Evolutionary conservation across 1,284 basidiomycete species (phyloP), one percentile per base, ranked within the genome.

Genomic region (Cystobasidium slooffiae): DNA sequence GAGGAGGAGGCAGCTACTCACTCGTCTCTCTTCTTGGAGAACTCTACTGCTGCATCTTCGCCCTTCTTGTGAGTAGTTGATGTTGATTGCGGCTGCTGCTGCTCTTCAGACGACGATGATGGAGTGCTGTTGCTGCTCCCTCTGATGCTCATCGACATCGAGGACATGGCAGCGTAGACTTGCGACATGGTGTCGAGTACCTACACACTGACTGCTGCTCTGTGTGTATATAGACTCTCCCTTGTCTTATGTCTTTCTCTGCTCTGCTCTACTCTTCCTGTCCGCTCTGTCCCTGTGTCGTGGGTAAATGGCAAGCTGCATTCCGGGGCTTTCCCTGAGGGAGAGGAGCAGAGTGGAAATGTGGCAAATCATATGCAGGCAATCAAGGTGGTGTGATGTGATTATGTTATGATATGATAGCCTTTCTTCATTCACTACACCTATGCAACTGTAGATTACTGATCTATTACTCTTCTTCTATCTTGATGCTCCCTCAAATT

Each of bases 11-110:
- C 37, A 22, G n/a, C n/a, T 22, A 77, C 79, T 68, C 56, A 80
- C 79, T 68, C 67, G 53, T 79, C 78, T 47, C 78, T 67, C 68
- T 80, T 80, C 41, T 75, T 73, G 9, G 66, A 77, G 56, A 76
- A 80, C 10, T 52, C 74, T n/a, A 72, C 61, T 44, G 74, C 74
- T 41, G 68, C 62, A 41, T 64, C 75, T 43, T 72, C 75, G 44
- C 46, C 24, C 43, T 55, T 73, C 51, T 39, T 70, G 39, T 10
- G 53, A 58, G 8, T 18, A 24, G 1, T 39, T 63, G 70, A 52
- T 59, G 70, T 41, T 65, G 41, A 31, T 65, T 31, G 56, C n/a
- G 39, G 49, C n/a, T 44, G 22, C 18, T 51, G 55, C 14, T 12
- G 22, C 6, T 24, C 5, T 56, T 44, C 20, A n/a, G n/a, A n/a